phyloP scores from a whole-genome alignment of 164 flowering plant species.

The Umbilicus rupestris region DNA sequence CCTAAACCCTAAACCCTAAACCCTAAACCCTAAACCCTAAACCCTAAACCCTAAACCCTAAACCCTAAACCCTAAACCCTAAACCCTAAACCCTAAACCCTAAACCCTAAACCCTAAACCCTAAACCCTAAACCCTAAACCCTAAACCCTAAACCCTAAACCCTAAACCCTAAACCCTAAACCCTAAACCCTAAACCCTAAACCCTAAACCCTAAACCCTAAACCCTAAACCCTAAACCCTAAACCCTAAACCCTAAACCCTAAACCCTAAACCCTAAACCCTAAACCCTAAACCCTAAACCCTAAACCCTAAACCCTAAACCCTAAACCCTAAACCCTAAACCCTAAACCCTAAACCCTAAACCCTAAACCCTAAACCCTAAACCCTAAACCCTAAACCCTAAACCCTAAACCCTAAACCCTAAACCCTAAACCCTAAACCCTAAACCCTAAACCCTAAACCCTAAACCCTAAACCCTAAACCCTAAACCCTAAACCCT shows the following conservation, averaged over 20 bases:
- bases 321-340: slow-evolving; percentile 18
- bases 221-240: slow-evolving; percentile 16
- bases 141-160: slow-evolving; percentile 15
- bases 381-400: slow-evolving; percentile 14
- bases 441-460: slow-evolving; percentile 17
- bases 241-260: slow-evolving; percentile 16
- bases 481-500: slow-evolving; percentile 16
- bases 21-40: slow-evolving; percentile 7
- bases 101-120: slow-evolving; percentile 11
- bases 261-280: slow-evolving; percentile 18
- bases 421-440: slow-evolving; percentile 21
- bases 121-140: slow-evolving; percentile 15
- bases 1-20: slow-evolving; percentile 12
- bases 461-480: slow-evolving; percentile 20
- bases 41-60: slow-evolving; percentile 6
- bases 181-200: slow-evolving; percentile 15
- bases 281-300: slow-evolving; percentile 21
- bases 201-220: slow-evolving; percentile 14
- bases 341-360: slow-evolving; percentile 17
- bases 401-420: slow-evolving; percentile 16
- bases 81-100: slow-evolving; percentile 8
- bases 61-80: background rate
- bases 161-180: slow-evolving; percentile 15
- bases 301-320: slow-evolving; percentile 21
- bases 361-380: slow-evolving; percentile 18